Evolutionary conservation across 345 rosid genomes (phyloP), one percentile per base, ranked within the genome.

Genomic region (Salix koriyanagi): DNA sequence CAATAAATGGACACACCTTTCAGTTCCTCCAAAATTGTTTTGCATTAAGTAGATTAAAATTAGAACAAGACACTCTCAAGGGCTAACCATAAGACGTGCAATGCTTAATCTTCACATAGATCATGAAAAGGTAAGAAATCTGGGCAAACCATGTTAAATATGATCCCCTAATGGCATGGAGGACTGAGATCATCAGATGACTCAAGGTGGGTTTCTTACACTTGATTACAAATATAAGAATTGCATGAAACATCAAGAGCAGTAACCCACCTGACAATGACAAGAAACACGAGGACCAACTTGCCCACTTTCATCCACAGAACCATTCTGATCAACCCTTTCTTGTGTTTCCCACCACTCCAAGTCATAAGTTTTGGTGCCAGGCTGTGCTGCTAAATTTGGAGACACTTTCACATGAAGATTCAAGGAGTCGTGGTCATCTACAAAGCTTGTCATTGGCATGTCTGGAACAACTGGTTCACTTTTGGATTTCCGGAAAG

Each of bases 261-360:
- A 72, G 75, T 69, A 83, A 84, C 91, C 67, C 76, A 96, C 99
- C 97, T 96, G 98, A 88, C 99, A 96, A 70, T 72, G 91, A 83
- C 99, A 96, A 73, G 99, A 89, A 76, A 90, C 72, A 75, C 91
- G 90, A 28, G 98, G 97, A 80, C 98, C 98, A 36, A 92, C 96
- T 87, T 94, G 92, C 83, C 97, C 97, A 72, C 80, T 76, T 69
- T 88, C 94, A 84, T 91, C 90, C 58, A 78, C 74, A 54, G 76
- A 85, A 75, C 88, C 86, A 78, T 80, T 84, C 81, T 88, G 97
- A 79, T 88, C 89, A 79, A 85, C 89, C 78, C 90, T 85, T 79
- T 96, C 99, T 76, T 88, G 93, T 79, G 86, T 84, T 87, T 91
- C 98, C 98, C 97, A 94, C 97, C 98, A 96, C 69, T 91, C 98